Conservation (phyloP, 2,329 filamentous ascomycete genomes). For the Dactylonectria estremocensis region DNA sequence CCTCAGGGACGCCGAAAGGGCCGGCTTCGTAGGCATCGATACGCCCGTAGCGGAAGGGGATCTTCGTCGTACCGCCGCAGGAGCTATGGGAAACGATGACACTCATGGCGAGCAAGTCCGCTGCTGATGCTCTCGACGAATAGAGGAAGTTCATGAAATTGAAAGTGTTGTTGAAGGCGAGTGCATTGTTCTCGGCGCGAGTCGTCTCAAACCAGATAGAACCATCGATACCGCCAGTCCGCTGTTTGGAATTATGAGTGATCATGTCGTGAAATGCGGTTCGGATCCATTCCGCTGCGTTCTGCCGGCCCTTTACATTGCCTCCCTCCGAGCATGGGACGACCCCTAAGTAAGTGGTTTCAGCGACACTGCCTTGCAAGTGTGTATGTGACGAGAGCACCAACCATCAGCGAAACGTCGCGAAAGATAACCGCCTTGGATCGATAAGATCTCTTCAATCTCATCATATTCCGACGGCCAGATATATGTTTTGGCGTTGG, state of each 20-base stretch:
- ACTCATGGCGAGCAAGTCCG: conserved; percentile 54
- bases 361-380: too few relatives aligned
- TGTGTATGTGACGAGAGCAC: background rate
- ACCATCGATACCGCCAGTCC: conserved; percentile 45
- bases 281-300: conserved; percentile 48
- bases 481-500: conserved; percentile 17
- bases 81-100: conserved; percentile 57
- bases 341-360: conserved; percentile 31
- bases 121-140: conserved; percentile 26
- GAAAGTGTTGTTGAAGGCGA: conserved; percentile 47
- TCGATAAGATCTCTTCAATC: conserved; percentile 34
- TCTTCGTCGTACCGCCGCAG: conserved; percentile 48
- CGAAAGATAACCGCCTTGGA: conserved; percentile 25
- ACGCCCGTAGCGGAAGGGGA: conserved; percentile 51
- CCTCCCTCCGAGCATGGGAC: conserved; percentile 37
- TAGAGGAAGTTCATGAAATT: conserved; percentile 51
- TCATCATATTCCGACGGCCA: conserved; percentile 41
- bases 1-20: conserved; percentile 51
- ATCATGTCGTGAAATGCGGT: conserved; percentile 48
- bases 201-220: conserved; percentile 46
- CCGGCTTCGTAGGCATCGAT: conserved; percentile 51
- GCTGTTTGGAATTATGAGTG: conserved; percentile 38
- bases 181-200: conserved; percentile 41
- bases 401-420: conserved; percentile 29
- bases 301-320: conserved; percentile 35